Evolutionary conservation across 345 rosid genomes (phyloP), one percentile per base, ranked within the genome.

Genomic region (rapeseed (Brassica napus)): DNA sequence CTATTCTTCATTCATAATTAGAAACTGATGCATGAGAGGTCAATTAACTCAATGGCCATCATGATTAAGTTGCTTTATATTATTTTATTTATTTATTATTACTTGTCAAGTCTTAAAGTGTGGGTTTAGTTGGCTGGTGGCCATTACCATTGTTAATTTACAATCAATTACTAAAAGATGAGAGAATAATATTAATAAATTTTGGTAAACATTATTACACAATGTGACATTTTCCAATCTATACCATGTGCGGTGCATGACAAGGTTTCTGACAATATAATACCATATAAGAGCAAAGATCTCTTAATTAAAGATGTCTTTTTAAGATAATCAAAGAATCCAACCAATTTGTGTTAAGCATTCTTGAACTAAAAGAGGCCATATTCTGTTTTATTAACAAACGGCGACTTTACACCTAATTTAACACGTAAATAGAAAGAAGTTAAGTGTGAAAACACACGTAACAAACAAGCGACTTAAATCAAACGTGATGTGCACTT

Each of bases 201-300:
- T 59, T 26, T 12, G 26, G 32, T 26, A 61, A 12, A 61, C 65
- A 61, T 61, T 55, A 10, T 3, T 26, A 68, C 35, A 44, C 23
- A 14, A 68, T 26, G 39, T n/a, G 3, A 52, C 31, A 24, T 15
- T 28, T 62, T 52, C 42, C 32, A 62, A 23, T 35, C 26, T 62
- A 26, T n/a, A 77, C 58, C 76, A 77, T 62, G 80, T 77, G 75
- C 75, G 16, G 55, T 69, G 9, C 49, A 28, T 12, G 39, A 55
- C 78, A 75, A 68, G 39, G 68, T 57, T 58, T 76, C 47, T 68
- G 79, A 68, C 60, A 26, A 75, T 12, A 28, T 57, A 68, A 10
- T 12, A 44, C 55, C 55, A 14, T 4, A 49, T n/a, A 44, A 14
- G 55, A 49, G 55, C 55, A 49, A 49, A 49, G 18, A 49, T 49